Evolutionary conservation across 2,329 filamentous ascomycete species (phyloP).

Genomic region (Aspergillus alliaceus): DNA sequence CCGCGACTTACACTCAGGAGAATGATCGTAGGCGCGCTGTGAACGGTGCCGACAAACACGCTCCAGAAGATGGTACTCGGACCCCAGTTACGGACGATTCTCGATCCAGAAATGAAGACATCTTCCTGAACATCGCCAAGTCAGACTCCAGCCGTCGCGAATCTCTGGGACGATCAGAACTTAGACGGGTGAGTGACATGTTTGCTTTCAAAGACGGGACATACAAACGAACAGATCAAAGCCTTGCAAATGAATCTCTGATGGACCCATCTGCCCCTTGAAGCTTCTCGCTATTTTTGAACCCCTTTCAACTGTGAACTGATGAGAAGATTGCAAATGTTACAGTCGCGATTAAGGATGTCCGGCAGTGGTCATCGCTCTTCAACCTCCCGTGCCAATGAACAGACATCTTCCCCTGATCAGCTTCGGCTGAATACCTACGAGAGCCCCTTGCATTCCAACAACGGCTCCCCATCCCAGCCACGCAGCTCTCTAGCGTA

Average conservation of each 20-base stretch:
- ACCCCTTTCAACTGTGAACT: conserved; percentile 11
- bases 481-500: conserved; percentile 27
- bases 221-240: background rate
- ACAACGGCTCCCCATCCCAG: conserved; percentile 32
- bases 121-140: conserved; percentile 49
- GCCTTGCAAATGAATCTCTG: background rate
- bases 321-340: conserved; percentile 15
- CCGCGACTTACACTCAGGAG: conserved; percentile 30
- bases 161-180: conserved; percentile 38
- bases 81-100: conserved; percentile 38
- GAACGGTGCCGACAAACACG: conserved; percentile 27
- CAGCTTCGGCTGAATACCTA: conserved; percentile 32
- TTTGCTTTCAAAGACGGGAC: background rate
- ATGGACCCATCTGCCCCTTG: background rate
- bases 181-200: conserved; percentile 36
- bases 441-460: conserved; percentile 36
- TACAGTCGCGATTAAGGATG: conserved; percentile 39
- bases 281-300: background rate
- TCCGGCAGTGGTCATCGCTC: conserved; percentile 36
- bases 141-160: conserved; percentile 40
- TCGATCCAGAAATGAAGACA: conserved; percentile 43
- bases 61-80: conserved; percentile 30
- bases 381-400: conserved; percentile 30
- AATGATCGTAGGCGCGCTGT: conserved; percentile 26
- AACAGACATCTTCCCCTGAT: conserved; percentile 39